These are phyloP conservation scores for Acephala macrosclerotiorum DNA, from an alignment of 2,329 filamentous ascomycete genomes.

Conservation along the genomic window DNA sequence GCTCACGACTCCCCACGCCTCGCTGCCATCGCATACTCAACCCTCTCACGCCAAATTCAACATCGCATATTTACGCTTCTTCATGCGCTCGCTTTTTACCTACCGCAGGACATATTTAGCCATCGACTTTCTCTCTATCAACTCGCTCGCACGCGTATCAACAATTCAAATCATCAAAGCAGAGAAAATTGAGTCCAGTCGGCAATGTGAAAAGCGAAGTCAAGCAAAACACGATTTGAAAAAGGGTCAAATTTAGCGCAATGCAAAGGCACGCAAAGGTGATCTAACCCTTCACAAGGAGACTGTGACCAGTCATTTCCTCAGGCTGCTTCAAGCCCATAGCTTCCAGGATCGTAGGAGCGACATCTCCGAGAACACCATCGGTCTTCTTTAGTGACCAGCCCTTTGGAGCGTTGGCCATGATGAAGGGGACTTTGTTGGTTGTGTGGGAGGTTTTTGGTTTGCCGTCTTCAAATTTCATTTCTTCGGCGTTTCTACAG, in stretches of 20 bases:
- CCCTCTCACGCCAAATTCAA: conserved; percentile 10
- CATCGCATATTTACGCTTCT: conserved; percentile 29
- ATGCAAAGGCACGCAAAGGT: conserved; percentile 17
- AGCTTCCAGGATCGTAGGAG: conserved; percentile 87
- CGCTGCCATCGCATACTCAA: not conserved
- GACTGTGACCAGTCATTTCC: conserved; percentile 88
- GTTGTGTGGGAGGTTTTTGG: conserved; percentile 98
- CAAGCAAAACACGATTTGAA: conserved; percentile 1
- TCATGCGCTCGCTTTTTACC: conserved; percentile 43
- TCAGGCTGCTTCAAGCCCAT: conserved; percentile 92
- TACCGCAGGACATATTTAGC: conserved; percentile 34
- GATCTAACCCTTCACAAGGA: conserved; percentile 73
- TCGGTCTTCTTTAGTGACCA: conserved; percentile 80
- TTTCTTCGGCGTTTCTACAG: conserved; percentile 87
- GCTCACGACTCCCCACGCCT: not conserved
- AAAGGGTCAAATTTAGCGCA: conserved; percentile 5
- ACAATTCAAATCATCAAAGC: not conserved
- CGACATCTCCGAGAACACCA: conserved; percentile 96
- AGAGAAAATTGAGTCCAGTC: not conserved
- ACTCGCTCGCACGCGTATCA: conserved; percentile 2
- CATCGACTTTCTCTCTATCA: conserved; percentile 8
- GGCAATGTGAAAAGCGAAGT: not conserved
- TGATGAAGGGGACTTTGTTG: conserved; percentile 97
- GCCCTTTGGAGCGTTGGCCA: conserved; percentile 93
- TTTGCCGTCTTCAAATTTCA: conserved; percentile 94